Conservation (phyloP, 208 protist species). For the Tritrichomonas musculus region DNA sequence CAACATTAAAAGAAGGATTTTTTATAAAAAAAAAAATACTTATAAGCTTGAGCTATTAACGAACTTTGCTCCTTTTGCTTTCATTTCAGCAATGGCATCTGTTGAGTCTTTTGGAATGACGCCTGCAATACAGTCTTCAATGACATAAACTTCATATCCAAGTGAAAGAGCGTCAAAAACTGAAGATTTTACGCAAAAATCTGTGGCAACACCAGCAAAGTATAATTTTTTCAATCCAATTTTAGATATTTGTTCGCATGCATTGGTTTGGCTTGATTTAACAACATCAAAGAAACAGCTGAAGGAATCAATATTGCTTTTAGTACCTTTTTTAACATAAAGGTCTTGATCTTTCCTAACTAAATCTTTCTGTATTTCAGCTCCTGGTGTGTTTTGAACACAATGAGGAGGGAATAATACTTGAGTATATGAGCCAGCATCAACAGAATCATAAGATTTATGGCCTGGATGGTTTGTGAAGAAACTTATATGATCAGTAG, state of each 20-base stretch:
- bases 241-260: neutral
- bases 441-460: neutral
- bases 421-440: neutral
- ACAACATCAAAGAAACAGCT: slow-evolving; percentile 24
- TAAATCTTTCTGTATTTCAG: slow-evolving; percentile 23
- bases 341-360: neutral
- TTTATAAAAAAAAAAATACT: neutral
- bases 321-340: neutral
- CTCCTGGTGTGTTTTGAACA: slow-evolving; percentile 18
- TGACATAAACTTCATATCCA: neutral
- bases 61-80: neutral
- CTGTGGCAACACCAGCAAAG: neutral
- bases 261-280: slow-evolving; percentile 9
- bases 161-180: neutral
- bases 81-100: neutral
- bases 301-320: neutral
- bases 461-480: neutral
- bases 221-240: neutral
- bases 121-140: slow-evolving; percentile 3
- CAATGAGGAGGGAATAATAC: slow-evolving; percentile 12
- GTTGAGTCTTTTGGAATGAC: neutral
- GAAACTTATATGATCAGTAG: neutral
- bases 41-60: neutral
- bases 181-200: slow-evolving; percentile 30
- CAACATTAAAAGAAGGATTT: neutral